Evolutionary conservation across 2,329 filamentous ascomycete genomes (phyloP), one percentile per base, ranked within the genome.

Genomic region (Curvularia hawaiiensis): DNA sequence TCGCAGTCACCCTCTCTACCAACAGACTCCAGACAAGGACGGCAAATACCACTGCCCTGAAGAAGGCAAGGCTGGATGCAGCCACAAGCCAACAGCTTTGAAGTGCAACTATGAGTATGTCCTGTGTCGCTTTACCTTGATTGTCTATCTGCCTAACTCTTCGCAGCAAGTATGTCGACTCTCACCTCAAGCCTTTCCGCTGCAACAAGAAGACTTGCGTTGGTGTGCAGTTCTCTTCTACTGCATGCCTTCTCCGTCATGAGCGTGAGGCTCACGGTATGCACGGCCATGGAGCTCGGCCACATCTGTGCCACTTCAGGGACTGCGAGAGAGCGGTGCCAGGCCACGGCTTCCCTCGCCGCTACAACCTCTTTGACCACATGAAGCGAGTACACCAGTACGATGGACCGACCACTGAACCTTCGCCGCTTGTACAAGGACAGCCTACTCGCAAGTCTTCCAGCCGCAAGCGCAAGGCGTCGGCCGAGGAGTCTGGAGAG

Each of bases 21-120:
- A 88, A 74, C 86, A 86, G 53, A 79, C 79, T 46, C 85, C 88
- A 10, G 77, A 84, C 40, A 76, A 83, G 33, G 91, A 97, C 78
- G 92, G 92, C 72, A 85, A 96, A 58, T 98, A 95, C 80, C 92
- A 96, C 80, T 98, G 94, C 83, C 94, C 94, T 6, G 95, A 90
- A 83, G 88, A 90, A 75, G 89, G 87, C 68, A 80, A 83, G 56
- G 80, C 84, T 50, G 83, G 88, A 72, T 98, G 94, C 85, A 90
- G 86, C 77, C 94, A 97, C 86, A 90, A 91, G 80, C 87, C 93
- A 40, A 95, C 96, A 73, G 95, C 96, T 82, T 90, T 98, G 69
- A 97, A 97, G 86, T 97, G 94, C 88, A 96, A 97, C 80, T 98
- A 97, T 75, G 93, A 97, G 93, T 96, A 89, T 85, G 91, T 59